Base-by-base conservation (phyloP, 2,329 filamentous ascomycete species). In the Raffaelea ambrosiae region DNA sequence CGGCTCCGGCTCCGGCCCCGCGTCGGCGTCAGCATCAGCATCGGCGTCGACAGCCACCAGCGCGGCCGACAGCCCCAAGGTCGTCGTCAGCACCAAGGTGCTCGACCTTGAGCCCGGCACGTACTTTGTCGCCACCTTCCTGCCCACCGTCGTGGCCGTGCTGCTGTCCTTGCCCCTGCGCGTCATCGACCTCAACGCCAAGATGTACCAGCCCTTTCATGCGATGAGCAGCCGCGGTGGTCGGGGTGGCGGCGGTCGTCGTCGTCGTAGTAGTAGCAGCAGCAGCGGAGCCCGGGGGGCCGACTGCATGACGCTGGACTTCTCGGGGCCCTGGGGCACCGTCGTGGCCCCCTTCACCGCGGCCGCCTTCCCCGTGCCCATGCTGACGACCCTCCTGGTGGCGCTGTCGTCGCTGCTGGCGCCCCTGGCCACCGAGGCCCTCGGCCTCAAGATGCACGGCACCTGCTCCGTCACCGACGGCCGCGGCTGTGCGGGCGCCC, bases 141-240 rank as follows among this genome's bases (percentile, higher is more conserved):
- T 72, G 1, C 69, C 70, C 0, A 55, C 67, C 1, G 58, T 72
- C 3, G 46, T 70, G 1, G 66, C 66, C 16, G 61, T 71, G 1
- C 46, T 65, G 14, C 58, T 70, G 2, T 60, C 62, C 10, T 64
- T 70, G 42, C 63, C 64, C 0, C 61, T 71, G 31, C 62, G 68
- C 3, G 60, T 69, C 19, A 53, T 71, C 46, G 66, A 69, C 49
- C 58, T 62, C 44, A 63, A 66, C 47, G 66, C 61, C 1, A 66
- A 68, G 46, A 60, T 67, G 11, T 69, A 66, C 39, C 67, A 69
- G 48, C 70, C 70, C 1, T 72, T 72, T 53, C 65, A 68, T 44
- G 63, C 66, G 1, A 57, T 77, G 2, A 58, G 65, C 5, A 58
- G 55, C 9, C 52, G 58, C 0, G 55, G 55, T 58, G n/a, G n/a